Conservation (phyloP, 148 eudicot species). For the Salicornia ramosissima region DNA sequence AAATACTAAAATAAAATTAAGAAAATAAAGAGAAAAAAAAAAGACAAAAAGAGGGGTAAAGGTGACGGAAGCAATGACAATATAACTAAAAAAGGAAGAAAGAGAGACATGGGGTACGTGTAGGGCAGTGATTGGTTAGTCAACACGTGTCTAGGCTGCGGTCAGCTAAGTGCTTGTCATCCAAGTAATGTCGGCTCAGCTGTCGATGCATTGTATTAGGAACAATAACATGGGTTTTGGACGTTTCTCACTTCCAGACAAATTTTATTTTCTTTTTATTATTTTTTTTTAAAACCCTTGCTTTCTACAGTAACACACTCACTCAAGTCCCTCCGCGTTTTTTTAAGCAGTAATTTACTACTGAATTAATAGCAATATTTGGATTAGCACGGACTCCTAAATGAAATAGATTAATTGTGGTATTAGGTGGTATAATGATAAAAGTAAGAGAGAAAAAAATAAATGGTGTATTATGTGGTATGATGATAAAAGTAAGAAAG, state of each 20-base stretch:
- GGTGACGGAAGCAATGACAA: constrained; percentile 34
- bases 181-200: constrained; percentile 31
- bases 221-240: not conserved
- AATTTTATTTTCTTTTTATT: not conserved
- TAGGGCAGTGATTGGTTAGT: not conserved
- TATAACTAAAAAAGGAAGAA: not conserved
- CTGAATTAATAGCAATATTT: too few species aligned
- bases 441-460: too few species aligned
- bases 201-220: constrained; percentile 25
- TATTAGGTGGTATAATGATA: too few species aligned
- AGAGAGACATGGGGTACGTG: constrained; percentile 17
- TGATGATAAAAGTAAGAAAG: too few species aligned
- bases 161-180: constrained; percentile 32
- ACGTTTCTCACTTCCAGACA: not conserved
- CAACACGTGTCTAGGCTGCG: constrained; percentile 36
- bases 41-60: not conserved
- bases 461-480: too few species aligned
- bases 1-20: too few species aligned
- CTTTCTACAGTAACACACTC: too few species aligned
- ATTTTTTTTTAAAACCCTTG: not conserved
- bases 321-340: too few species aligned
- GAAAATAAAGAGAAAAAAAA: not conserved
- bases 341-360: too few species aligned
- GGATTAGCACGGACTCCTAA: too few species aligned
- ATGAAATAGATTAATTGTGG: too few species aligned